A percentile compares a stretch with the other conserved stretches of the same genome.
Conservation (phyloP, 139 green algal species). For the Chlorella vulgaris region DNA sequence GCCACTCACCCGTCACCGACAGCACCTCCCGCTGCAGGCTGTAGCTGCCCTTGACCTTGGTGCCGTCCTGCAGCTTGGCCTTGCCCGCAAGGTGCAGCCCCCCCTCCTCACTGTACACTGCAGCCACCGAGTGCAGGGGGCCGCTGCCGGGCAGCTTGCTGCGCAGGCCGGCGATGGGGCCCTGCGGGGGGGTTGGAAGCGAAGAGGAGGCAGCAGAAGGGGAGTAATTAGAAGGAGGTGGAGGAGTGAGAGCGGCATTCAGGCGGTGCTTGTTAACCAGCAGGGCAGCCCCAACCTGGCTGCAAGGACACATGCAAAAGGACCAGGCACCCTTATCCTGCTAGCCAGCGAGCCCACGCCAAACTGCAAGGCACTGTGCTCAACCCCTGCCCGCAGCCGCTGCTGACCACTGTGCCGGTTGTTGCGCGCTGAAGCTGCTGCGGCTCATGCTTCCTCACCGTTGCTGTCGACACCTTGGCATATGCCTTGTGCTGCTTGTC, state of each 20-base stretch:
- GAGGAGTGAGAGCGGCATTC: neutral
- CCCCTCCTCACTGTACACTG: neutral
- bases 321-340: too few relatives aligned
- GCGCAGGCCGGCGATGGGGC: neutral
- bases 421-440: neutral
- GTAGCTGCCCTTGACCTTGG: slow-evolving; percentile 18
- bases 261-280: neutral
- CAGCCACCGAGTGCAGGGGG: slow-evolving; percentile 10
- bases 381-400: neutral
- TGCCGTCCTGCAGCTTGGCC: slow-evolving; percentile 9
- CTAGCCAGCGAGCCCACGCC: too few relatives aligned
- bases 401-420: neutral
- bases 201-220: neutral
- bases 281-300: too few relatives aligned
- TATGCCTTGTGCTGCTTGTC: slow-evolving; percentile 14
- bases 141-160: neutral
- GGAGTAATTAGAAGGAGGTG: neutral
- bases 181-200: neutral
- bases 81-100: neutral
- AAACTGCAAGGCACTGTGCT: too few relatives aligned
- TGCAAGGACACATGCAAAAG: too few relatives aligned
- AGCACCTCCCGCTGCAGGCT: neutral
- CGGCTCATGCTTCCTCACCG: neutral
- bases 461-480: neutral
- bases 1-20: neutral